Conservation (phyloP, 495 filamentous ascomycete species). For the Hypoxylon subgilvum region DNA sequence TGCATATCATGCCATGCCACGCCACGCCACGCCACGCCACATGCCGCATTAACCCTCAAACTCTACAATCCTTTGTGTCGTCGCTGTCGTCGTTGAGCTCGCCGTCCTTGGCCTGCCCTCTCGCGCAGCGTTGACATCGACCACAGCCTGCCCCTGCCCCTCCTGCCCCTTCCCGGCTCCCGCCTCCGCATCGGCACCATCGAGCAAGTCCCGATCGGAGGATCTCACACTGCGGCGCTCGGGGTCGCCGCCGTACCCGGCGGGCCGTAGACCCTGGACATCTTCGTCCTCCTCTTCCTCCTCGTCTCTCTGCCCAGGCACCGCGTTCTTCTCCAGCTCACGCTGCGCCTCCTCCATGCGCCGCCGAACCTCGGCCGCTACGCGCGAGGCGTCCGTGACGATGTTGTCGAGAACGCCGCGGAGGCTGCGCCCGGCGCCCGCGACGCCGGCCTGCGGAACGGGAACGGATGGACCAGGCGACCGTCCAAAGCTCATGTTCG, state of each 20-base stretch:
- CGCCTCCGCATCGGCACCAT: conserved; percentile 77
- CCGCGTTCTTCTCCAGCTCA: conserved; percentile 79
- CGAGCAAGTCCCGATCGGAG: conserved; percentile 77
- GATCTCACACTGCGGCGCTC: conserved; percentile 70
- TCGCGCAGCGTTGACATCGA: conserved; percentile 33
- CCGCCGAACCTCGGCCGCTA: conserved; percentile 86
- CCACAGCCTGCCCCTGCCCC: conserved; percentile 25
- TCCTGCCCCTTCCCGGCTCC: conserved; percentile 42
- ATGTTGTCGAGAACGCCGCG: conserved; percentile 95
- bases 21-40: conserved; percentile 30
- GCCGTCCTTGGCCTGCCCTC: conserved; percentile 30
- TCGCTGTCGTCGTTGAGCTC: conserved; percentile 40
- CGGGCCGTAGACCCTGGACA: conserved; percentile 45
- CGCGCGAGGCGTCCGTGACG: conserved; percentile 93
- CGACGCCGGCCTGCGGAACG: conserved; percentile 45
- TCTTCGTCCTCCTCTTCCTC: conserved; percentile 82
- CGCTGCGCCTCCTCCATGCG: conserved; percentile 92
- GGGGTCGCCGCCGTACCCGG: conserved; percentile 38
- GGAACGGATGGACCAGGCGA: conserved; percentile 46
- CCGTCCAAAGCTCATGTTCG: conserved; percentile 65
- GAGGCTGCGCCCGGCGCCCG: conserved; percentile 74
- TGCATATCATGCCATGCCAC: conserved; percentile 29
- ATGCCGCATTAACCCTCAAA: conserved; percentile 45
- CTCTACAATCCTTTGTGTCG: conserved; percentile 49
- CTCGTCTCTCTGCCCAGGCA: conserved; percentile 64